Conservation (phyloP, 768 basidiomycete genomes). For the Astraeus odoratus region DNA sequence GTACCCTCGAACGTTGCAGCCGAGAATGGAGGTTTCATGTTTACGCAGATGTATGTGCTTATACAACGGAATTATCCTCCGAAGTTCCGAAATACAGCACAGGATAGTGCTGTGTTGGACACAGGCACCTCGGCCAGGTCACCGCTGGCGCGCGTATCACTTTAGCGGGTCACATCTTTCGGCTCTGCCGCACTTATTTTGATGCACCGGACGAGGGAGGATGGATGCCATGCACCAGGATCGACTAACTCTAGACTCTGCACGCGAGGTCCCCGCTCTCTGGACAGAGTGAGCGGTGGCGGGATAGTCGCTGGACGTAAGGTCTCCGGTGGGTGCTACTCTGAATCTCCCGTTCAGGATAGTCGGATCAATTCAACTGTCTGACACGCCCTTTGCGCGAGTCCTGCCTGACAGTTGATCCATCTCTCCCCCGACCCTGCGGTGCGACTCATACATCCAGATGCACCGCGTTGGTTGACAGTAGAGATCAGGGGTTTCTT, state of each 20-base stretch:
- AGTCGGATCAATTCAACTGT: too few relatives aligned
- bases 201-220: background rate
- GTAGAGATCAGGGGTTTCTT: too few relatives aligned
- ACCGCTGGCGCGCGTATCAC: background rate
- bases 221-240: background rate
- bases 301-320: constrained; percentile 5
- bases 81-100: background rate
- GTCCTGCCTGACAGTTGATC: constrained; percentile 14
- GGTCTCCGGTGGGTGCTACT: constrained; percentile 6
- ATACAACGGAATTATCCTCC: background rate
- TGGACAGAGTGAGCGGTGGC: background rate
- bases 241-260: background rate
- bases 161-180: background rate
- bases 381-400: constrained; percentile 26
- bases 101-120: background rate
- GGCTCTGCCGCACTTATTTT: background rate
- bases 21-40: background rate
- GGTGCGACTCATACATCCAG: constrained; percentile 4
- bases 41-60: background rate
- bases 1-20: background rate
- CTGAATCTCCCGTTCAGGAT: constrained; percentile 12
- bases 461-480: too few relatives aligned
- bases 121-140: background rate
- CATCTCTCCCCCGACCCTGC: background rate
- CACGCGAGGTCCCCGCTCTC: background rate